A percentile compares a stretch with the other conserved stretches of the same genome.
Conservation (phyloP, 192 early-diverging fungal genomes). For the Neocallimastix lanati region DNA sequence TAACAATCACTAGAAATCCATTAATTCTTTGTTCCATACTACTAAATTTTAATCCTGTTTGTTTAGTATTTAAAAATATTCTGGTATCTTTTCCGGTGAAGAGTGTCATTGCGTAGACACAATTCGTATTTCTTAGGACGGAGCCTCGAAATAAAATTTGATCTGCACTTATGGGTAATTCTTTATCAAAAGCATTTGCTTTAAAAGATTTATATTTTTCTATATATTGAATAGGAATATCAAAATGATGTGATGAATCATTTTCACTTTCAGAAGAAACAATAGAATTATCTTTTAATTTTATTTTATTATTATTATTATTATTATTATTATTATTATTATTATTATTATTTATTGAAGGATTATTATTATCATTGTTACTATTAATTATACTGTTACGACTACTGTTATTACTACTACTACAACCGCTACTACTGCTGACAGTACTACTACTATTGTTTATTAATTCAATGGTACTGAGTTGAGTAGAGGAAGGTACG, state of each 20-base stretch:
- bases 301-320: too few relatives aligned
- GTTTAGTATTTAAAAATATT: not conserved
- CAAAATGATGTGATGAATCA: not conserved
- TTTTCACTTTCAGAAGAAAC: not conserved
- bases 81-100: not conserved
- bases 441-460: too few relatives aligned
- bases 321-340: too few relatives aligned
- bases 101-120: not conserved
- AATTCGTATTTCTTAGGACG: not conserved
- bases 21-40: not conserved
- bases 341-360: too few relatives aligned
- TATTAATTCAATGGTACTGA: too few relatives aligned
- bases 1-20: not conserved
- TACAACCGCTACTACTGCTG: too few relatives aligned
- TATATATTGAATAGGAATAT: not conserved
- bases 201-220: not conserved
- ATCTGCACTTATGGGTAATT: not conserved
- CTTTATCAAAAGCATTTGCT: not conserved
- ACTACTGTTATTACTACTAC: too few relatives aligned
- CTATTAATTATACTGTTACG: not conserved
- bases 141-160: not conserved
- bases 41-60: not conserved
- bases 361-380: not conserved
- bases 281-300: too few relatives aligned
- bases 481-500: too few relatives aligned